Evolutionary conservation across 2,329 filamentous ascomycete species (phyloP).

Genomic region (Colletotrichum euphorbiae): DNA sequence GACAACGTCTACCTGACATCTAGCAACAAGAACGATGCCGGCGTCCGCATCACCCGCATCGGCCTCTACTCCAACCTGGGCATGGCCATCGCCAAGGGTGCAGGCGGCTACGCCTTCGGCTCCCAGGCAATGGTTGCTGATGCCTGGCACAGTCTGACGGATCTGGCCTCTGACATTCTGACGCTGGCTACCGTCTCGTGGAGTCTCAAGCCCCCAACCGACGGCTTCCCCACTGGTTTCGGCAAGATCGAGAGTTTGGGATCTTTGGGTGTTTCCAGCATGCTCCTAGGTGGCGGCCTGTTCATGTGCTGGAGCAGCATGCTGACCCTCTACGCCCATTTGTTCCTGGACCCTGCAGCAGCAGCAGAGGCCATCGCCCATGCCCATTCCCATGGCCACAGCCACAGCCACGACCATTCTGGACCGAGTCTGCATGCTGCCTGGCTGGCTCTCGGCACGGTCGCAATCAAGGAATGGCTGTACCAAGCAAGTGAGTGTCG

Average conservation of each 20-base stretch:
- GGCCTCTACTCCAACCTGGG: conserved; percentile 89
- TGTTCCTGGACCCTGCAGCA: conserved; percentile 72
- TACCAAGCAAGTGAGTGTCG: conserved; percentile 89
- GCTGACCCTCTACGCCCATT: conserved; percentile 76
- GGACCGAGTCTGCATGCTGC: conserved; percentile 92
- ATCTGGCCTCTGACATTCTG: conserved; percentile 93
- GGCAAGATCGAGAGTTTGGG: conserved; percentile 98
- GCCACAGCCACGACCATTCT: conserved; percentile 71
- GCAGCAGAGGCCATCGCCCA: conserved; percentile 66
- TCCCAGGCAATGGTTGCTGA: conserved; percentile 94
- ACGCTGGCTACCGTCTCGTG: conserved; percentile 95
- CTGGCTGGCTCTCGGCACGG: conserved; percentile 92
- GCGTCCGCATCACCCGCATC: conserved; percentile 92
- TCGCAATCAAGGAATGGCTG: conserved; percentile 94
- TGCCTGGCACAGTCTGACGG: conserved; percentile 94
- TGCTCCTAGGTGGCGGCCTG: conserved; percentile 88
- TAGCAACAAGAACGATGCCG: conserved; percentile 88
- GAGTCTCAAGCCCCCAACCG: conserved; percentile 86
- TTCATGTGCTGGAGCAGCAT: conserved; percentile 90
- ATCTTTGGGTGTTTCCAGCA: conserved; percentile 90
- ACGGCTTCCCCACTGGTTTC: conserved; percentile 89
- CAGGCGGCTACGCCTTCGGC: conserved; percentile 94
- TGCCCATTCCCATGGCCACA: conserved; percentile 73
- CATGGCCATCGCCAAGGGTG: conserved; percentile 94
- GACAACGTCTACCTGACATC: conserved; percentile 88